Base-by-base conservation (phyloP, 1,284 basidiomycete species). In the Sporisorium iseilematis-ciliati region DNA sequence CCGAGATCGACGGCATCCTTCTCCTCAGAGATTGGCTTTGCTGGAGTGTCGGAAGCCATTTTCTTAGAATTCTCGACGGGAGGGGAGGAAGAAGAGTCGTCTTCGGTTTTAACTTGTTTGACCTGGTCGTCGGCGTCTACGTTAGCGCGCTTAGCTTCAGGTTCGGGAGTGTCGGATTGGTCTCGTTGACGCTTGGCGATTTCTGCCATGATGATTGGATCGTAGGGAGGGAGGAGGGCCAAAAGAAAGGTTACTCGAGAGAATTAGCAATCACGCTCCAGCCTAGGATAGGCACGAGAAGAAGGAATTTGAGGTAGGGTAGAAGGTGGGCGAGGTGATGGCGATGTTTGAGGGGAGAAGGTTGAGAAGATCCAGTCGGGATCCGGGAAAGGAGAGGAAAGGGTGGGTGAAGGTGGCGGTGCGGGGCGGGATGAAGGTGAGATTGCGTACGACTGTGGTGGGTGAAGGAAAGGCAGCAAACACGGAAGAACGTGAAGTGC, bases 181-280 rank as follows among this genome's bases (percentile, higher is more conserved):
- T 74, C 78, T 63, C 79, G 73, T 52, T 69, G 61, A 57, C 79
- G 75, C 67, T 81, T 81, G 48, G 69, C 65, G 51, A 69, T 74
- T 55, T 77, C 79, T 79, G 77, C 58, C 79, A 81, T 81, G 68
- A 50, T 66, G 68, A 49, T 69, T 57, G 20, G 63, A 57, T 18
- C 29, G 41, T 31, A 38, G 41, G 26, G 26, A 29, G 26, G 26
- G 8, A 63, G 50, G 35, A 41, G 49, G 60, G 59, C 53, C 43
- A 62, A 55, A 38, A 58, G 57, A 46, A 61, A 57, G 66, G 33
- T 51, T 63, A 42, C 58, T 65, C 50, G 63, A 59, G 54, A 42
- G 54, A 57, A 65, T 75, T 57, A 75, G 72, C 61, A 75, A 63
- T 70, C 63, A 64, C 54, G 49, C 35, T 57, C 57, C 60, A 57